Evolutionary conservation across 305 asterid species (phyloP).

Genomic region (Striga hermonthica): DNA sequence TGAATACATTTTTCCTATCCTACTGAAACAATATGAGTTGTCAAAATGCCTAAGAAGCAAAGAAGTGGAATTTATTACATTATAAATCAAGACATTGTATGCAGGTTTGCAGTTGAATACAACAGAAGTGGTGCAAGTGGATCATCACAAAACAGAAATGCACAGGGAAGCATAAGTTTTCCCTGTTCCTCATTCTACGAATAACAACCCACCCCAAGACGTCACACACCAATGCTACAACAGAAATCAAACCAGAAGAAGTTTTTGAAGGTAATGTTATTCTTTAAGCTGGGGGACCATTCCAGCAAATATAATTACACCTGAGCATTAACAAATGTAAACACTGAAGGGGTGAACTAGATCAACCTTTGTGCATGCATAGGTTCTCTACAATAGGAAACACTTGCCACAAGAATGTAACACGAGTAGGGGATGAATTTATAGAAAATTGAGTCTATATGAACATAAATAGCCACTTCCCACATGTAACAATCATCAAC

Average conservation of each 20-base stretch:
- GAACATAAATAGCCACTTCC: constrained; percentile 7
- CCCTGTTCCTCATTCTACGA: too few species aligned
- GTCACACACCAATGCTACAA: too few species aligned
- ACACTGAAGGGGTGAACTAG: neutral
- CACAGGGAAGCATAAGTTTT: constrained; percentile 4
- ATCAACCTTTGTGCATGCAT: neutral
- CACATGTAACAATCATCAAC: constrained; percentile 10
- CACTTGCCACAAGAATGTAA: constrained; percentile 10
- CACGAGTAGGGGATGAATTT: neutral
- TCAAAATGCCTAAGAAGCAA: constrained; percentile 27
- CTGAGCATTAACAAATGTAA: neutral
- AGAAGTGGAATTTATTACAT: constrained; percentile 9
- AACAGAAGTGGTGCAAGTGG: constrained; percentile 23
- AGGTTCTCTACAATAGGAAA: constrained; percentile 15
- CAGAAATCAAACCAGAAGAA: constrained; percentile 10
- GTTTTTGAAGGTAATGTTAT: neutral
- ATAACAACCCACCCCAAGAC: too few species aligned
- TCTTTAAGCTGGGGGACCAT: too few species aligned
- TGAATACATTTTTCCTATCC: neutral
- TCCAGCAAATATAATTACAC: too few species aligned
- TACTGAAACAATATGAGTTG: constrained; percentile 12
- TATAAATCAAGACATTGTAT: constrained; percentile 13
- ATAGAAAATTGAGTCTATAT: constrained; percentile 16
- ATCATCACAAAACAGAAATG: constrained; percentile 18
- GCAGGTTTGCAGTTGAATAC: constrained; percentile 1